These are phyloP conservation scores for Fusarium pilosicola DNA, from an alignment of 2,329 filamentous ascomycete species.

Conservation along the genomic window DNA sequence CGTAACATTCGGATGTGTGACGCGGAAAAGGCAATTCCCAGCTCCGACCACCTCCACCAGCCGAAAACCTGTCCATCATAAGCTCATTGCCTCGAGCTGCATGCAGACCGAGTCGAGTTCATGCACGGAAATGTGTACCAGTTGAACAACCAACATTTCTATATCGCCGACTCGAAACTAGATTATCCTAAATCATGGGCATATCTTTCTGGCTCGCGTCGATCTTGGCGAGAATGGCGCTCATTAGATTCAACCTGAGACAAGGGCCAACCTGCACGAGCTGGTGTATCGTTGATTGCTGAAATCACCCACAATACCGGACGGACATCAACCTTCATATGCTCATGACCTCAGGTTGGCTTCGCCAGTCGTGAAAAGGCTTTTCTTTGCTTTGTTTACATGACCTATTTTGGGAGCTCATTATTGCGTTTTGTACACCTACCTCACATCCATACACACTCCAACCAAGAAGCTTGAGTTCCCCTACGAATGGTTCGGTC, in stretches of 20 bases:
- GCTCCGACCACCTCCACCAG: neutral
- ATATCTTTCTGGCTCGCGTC: slow-evolving; percentile 16
- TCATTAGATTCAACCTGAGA: slow-evolving; percentile 33
- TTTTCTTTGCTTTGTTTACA: neutral
- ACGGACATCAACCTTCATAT: neutral
- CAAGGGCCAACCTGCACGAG: slow-evolving; percentile 4
- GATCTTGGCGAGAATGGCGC: slow-evolving; percentile 16
- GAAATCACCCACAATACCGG: neutral
- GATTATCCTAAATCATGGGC: neutral
- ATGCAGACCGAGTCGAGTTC: slow-evolving; percentile 1
- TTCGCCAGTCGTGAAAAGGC: neutral
- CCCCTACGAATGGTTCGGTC: neutral
- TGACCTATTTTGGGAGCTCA: neutral
- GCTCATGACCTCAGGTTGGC: neutral
- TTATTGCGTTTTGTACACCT: neutral
- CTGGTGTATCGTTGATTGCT: neutral
- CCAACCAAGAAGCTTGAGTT: neutral
- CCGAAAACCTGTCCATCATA: neutral
- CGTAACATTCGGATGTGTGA: slow-evolving; percentile 25
- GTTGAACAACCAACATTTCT: neutral
- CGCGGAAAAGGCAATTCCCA: slow-evolving; percentile 24
- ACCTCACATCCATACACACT: neutral
- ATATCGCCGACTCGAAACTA: neutral
- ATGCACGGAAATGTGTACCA: neutral
- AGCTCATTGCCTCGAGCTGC: neutral